Evolutionary conservation across 2,329 filamentous ascomycete species (phyloP), one percentile per base, ranked within the genome.

Genomic region (Ustulina deusta): DNA sequence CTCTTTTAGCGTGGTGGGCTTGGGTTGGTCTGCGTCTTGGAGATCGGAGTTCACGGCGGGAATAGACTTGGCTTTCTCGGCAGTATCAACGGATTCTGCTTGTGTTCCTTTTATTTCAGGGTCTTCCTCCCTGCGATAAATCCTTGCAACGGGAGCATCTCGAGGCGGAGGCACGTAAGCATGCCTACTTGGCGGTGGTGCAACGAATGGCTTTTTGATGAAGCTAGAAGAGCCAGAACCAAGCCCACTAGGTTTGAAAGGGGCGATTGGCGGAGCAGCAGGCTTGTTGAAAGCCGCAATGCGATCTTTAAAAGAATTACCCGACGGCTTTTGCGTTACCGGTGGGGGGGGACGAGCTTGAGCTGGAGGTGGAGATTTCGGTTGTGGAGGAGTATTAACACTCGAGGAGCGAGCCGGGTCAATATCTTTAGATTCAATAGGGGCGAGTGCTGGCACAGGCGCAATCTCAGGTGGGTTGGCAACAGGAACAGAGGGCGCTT

Each of bases 271-370:
- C 2, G 94, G 89, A 6, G 94, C 93, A 42, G 92, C 89, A 51
- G 93, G 85, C 78, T 95, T 96, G 81, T 99, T 99, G 83, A 99
- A 99, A 51, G 96, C 95, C 38, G 96, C 96, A 78, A 99, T 97
- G 70, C 96, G 92, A 81, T 98, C 96, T 77, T 89, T 94, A 83
- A 99, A 98, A 1, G 96, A 93, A 76, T 88, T 92, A 52, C 83
- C 85, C 11, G 80, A 79, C 32, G 94, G 93, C 79, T 97, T 97
- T 74, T 93, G 93, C 10, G 84, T 80, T 10, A 86, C 85, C 13
- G 93, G 91, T 44, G 92, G 90, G 25, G 89, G 85, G 67, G 88
- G 89, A 83, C 84, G 62, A 82, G 78, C 74, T 83, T 86, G 69
- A 78, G 75, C 29, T 0, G 62, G 65, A 36, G 62, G 48, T 7